Conservation (phyloP, 169 alveolate genomes). For the Cryptosporidium viatorum region DNA sequence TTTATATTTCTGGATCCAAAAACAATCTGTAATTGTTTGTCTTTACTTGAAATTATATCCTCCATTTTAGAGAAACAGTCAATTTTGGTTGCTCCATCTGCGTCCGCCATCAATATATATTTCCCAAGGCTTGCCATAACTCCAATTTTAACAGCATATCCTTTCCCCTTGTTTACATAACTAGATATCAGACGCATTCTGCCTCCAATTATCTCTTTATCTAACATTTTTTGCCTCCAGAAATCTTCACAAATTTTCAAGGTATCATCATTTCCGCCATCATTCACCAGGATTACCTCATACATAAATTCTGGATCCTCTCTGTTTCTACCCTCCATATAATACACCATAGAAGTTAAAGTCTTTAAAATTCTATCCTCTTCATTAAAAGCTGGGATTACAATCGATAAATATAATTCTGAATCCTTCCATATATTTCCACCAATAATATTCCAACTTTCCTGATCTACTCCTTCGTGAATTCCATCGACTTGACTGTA, state of each 20-base stretch:
- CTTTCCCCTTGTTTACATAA: slow-evolving; percentile 86
- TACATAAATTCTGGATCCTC: slow-evolving; percentile 65
- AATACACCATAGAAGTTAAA: slow-evolving; percentile 79
- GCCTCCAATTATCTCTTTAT: slow-evolving; percentile 25
- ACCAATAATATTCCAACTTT: neutral
- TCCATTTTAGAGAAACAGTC: slow-evolving; percentile 78
- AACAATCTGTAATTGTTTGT: slow-evolving; percentile 79
- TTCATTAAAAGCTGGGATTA: slow-evolving; percentile 88
- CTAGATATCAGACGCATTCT: slow-evolving; percentile 79
- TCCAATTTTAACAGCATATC: slow-evolving; percentile 86
- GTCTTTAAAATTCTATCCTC: slow-evolving; percentile 81
- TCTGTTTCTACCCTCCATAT: slow-evolving; percentile 55
- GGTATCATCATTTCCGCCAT: slow-evolving; percentile 87
- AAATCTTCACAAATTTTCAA: slow-evolving; percentile 76
- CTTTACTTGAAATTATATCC: slow-evolving; percentile 75
- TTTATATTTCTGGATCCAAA: slow-evolving; percentile 86
- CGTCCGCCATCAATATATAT: slow-evolving; percentile 86
- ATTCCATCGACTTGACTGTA: neutral
- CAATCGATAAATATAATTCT: slow-evolving; percentile 79
- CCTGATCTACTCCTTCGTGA: neutral
- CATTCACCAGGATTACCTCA: slow-evolving; percentile 88
- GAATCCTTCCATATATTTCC: neutral
- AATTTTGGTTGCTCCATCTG: slow-evolving; percentile 91
- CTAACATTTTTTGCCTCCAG: slow-evolving; percentile 48
- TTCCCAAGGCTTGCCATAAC: slow-evolving; percentile 83